These are phyloP conservation scores for Vanrija sp. DNA, from an alignment of 1,284 basidiomycete species.

Conservation along the genomic window DNA sequence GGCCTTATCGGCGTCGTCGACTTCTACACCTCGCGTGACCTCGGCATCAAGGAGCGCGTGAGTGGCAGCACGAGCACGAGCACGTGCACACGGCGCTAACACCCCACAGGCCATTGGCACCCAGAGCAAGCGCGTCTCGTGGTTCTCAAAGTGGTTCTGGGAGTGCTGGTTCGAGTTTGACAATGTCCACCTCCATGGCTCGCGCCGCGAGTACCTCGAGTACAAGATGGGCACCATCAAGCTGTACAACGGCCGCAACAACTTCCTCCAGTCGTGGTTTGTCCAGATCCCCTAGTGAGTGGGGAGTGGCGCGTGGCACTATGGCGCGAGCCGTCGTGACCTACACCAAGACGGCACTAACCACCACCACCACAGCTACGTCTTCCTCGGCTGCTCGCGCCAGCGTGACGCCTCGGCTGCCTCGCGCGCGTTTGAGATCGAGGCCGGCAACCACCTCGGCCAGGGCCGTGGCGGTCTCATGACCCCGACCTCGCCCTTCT, in stretches of 20 bases:
- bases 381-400: conserved; percentile 71
- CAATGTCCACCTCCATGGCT: conserved; percentile 67
- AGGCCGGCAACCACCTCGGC: conserved; percentile 65
- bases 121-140: conserved; percentile 64
- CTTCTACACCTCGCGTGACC: conserved; percentile 69
- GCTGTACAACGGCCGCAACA: conserved; percentile 69
- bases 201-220: conserved; percentile 69
- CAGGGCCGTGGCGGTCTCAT: conserved; percentile 46
- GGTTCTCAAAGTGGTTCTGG: conserved; percentile 77
- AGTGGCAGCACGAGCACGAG: conserved; percentile 8
- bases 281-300: conserved; percentile 58
- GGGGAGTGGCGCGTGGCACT: not conserved
- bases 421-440: conserved; percentile 64
- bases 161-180: conserved; percentile 77
- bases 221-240: conserved; percentile 75
- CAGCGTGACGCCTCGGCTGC: conserved; percentile 60
- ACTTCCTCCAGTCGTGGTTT: conserved; percentile 65
- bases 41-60: conserved; percentile 54
- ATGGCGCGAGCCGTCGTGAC: not conserved
- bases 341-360: conserved; percentile 39
- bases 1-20: conserved; percentile 71
- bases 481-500: conserved; percentile 52
- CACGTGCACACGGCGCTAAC: conserved; percentile 9
- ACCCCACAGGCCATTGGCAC: conserved; percentile 60
- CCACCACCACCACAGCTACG: too few relatives aligned